Percentiles rank a stretch among this genome's conserved stretches.
phyloP scores from a whole-genome alignment of 805 yeast species.

The Saccharomycopsis malanga region DNA sequence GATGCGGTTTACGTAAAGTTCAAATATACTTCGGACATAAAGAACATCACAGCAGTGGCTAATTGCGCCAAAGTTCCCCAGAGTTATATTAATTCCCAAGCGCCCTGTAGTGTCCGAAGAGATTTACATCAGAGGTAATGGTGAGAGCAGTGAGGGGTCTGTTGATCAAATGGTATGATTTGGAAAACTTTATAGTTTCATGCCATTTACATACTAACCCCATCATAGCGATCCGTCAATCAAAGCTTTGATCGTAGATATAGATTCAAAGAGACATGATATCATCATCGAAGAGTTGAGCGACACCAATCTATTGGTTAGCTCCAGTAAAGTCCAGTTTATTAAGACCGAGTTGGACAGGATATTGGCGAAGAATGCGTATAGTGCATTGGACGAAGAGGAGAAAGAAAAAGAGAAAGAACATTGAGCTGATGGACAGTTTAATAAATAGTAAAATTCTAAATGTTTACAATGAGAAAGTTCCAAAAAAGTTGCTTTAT shows the following conservation, averaged over 20 bases:
- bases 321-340: constrained; percentile 64
- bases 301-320: constrained; percentile 82
- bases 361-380: constrained; percentile 74
- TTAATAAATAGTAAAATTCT: too few relatives aligned
- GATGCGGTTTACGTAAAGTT: too few relatives aligned
- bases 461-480: too few relatives aligned
- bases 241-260: constrained; percentile 73
- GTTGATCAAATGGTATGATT: constrained; percentile 19
- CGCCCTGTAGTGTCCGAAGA: too few relatives aligned
- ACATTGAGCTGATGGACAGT: too few relatives aligned
- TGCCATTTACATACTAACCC: background rate
- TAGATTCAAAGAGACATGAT: constrained; percentile 71
- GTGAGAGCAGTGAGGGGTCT: constrained; percentile 19
- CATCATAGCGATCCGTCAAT: constrained; percentile 77
- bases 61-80: too few relatives aligned
- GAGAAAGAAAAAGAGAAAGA: too few relatives aligned
- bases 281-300: constrained; percentile 75
- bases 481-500: too few relatives aligned
- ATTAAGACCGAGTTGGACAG: constrained; percentile 73
- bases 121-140: too few relatives aligned
- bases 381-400: constrained; percentile 51
- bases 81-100: too few relatives aligned
- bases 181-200: background rate
- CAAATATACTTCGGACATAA: too few relatives aligned
- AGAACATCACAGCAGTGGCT: too few relatives aligned